Base-by-base conservation (phyloP, 768 basidiomycete species). In the Gymnopilus junonius region DNA sequence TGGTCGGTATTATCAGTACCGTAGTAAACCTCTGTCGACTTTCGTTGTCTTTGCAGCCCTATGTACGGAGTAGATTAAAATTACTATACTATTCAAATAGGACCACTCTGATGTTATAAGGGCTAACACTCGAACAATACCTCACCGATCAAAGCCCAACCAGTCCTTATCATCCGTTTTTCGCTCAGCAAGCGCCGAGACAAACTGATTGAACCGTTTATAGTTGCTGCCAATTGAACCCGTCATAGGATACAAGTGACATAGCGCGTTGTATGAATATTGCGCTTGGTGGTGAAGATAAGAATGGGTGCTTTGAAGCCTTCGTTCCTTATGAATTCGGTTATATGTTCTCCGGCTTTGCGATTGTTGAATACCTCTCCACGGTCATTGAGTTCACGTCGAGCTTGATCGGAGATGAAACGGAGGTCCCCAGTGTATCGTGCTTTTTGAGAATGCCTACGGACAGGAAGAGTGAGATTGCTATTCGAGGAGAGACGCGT, bases 351-450 rank as follows among this genome's bases (percentile, higher is more conserved):
- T 2, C 66, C 66, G 1, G 59, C 61, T 17, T 59, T 25, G 31
- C 20, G 50, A 31, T 67, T 67, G 10, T 55, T 48, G 32, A 23
- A 37, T 8, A 34, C 23, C 8, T 31, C 39, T 4, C 58, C 57
- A 4, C 55, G 31, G 3, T n/a, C 10, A 34, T 57, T 50, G 7
- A 35, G 4, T n/a, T 67, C 66, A 8, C 25, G 12, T 7, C 59
- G 63, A 5, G 54, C 46, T 59, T 67, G 66, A 31, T 67, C 63
- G 3, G 66, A 59, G 20, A 64, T 60, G 35, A 62, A 67, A 2
- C 66, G 60, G 14, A 64, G 29, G 14, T 62, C 46, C 8, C 29
- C 34, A 6, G 63, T 35, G 32, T 59, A 42, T 67, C 66, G 42
- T 67, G 55, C 5, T 57, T 57, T 23, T 50, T 43, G 35, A 67